These are phyloP conservation scores for Umbelopsis ramanniana DNA, from an alignment of 192 early-diverging fungal species.

Conservation along the genomic window DNA sequence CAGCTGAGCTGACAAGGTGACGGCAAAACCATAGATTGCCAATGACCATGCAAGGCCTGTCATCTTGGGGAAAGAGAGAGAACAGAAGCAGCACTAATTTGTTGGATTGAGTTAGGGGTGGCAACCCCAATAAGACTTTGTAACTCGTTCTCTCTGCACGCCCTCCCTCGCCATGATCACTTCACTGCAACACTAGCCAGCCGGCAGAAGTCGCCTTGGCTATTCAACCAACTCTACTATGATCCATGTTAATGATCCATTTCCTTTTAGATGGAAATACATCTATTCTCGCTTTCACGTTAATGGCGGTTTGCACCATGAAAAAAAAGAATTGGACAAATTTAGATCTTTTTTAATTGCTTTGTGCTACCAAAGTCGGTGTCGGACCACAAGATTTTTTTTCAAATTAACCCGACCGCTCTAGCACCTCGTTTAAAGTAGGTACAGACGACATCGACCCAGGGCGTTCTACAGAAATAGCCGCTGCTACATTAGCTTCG, in stretches of 20 bases:
- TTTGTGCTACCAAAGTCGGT: conserved; percentile 7
- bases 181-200: neutral
- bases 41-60: conserved; percentile 18
- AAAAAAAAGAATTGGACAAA: conserved; percentile 1
- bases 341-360: conserved; percentile 23
- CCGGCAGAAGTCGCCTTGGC: neutral
- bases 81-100: neutral
- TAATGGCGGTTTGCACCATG: neutral
- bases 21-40: neutral
- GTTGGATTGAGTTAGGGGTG: neutral
- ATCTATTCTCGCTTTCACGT: neutral
- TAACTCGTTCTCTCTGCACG: neutral
- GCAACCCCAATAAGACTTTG: conserved; percentile 9
- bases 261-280: neutral
- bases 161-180: conserved; percentile 4
- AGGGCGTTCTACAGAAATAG: conserved; percentile 64
- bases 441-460: conserved; percentile 77
- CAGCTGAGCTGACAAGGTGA: neutral
- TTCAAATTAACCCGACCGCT: conserved; percentile 1
- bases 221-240: neutral
- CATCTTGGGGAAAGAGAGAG: conserved; percentile 14
- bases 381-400: neutral
- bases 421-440: conserved; percentile 43
- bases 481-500: conserved; percentile 66
- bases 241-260: too few relatives aligned